Conservation (phyloP, 371 early-diverging fungal genomes). For the Rhizopus arrhizus region DNA sequence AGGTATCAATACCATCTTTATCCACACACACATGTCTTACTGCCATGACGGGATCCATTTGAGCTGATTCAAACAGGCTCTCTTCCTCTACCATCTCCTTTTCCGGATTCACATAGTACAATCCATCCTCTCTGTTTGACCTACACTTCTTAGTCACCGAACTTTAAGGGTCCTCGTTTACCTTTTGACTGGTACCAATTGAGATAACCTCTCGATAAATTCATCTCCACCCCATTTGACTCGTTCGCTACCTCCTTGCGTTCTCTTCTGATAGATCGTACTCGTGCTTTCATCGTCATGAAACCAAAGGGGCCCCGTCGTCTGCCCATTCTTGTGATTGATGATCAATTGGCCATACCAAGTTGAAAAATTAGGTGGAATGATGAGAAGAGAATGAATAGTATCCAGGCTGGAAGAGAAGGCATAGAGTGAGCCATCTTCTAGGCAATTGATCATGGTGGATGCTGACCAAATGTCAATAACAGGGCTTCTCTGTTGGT, state of each 20-base stretch:
- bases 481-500: no score
- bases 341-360: slow-evolving; percentile 51
- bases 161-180: slow-evolving; percentile 9
- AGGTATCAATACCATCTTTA: not conserved
- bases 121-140: no score
- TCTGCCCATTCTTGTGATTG: slow-evolving; percentile 46
- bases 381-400: slow-evolving; percentile 42
- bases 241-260: slow-evolving; percentile 38
- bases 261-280: slow-evolving; percentile 49
- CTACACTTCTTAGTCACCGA: not conserved
- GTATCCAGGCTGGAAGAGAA: slow-evolving; percentile 29
- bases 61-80: slow-evolving; percentile 34
- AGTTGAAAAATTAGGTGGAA: slow-evolving; percentile 45
- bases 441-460: slow-evolving; percentile 24
- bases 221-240: slow-evolving; percentile 52
- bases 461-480: slow-evolving; percentile 10
- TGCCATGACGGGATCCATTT: slow-evolving; percentile 51
- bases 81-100: not conserved
- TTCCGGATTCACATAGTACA: no score
- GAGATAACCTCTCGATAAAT: slow-evolving; percentile 39
- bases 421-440: slow-evolving; percentile 38
- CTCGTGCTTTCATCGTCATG: slow-evolving; percentile 58
- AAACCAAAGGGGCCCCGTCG: slow-evolving; percentile 47
- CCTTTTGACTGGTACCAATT: slow-evolving; percentile 29
- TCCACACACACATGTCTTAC: slow-evolving; percentile 21